phyloP scores from a whole-genome alignment of 2,329 filamentous ascomycete genomes.

The Stagonosporopsis chrysanthemi region DNA sequence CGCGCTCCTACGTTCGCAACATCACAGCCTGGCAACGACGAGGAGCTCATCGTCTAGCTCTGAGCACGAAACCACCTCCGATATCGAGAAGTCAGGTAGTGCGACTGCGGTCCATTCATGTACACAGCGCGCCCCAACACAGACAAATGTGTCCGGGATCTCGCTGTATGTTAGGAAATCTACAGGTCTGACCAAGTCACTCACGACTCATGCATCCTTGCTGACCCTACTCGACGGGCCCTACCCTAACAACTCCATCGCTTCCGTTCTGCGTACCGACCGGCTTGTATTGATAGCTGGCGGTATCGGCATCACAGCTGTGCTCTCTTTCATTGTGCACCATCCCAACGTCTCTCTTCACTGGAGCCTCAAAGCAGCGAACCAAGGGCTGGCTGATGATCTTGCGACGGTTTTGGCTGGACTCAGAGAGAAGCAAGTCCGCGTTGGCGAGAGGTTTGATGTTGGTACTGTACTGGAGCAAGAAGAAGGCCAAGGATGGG shows the following conservation, averaged over 20 bases:
- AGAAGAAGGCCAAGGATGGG: constrained; percentile 48
- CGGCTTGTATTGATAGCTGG: constrained; percentile 54
- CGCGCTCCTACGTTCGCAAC: constrained; percentile 20
- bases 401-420: constrained; percentile 34
- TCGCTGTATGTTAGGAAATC: constrained; percentile 51
- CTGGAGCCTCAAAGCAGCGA: constrained; percentile 48
- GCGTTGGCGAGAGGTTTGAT: constrained; percentile 48
- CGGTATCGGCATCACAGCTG: constrained; percentile 57
- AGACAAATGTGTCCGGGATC: constrained; percentile 31
- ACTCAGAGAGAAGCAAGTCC: constrained; percentile 47
- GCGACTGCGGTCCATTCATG: background rate
- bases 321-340: constrained; percentile 47
- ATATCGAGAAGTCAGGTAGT: constrained; percentile 6
- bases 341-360: constrained; percentile 52
- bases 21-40: background rate
- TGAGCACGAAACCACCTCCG: background rate
- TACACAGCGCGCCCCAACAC: background rate
- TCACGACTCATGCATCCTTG: constrained; percentile 34
- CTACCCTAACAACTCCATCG: constrained; percentile 47
- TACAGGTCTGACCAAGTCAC: constrained; percentile 47
- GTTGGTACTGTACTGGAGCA: constrained; percentile 40
- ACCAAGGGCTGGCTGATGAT: constrained; percentile 40
- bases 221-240: constrained; percentile 54
- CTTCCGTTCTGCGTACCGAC: constrained; percentile 30
- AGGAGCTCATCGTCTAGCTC: constrained; percentile 1